phyloP scores from a whole-genome alignment of 2,329 filamentous ascomycete species.

The Gyromitra esculenta region DNA sequence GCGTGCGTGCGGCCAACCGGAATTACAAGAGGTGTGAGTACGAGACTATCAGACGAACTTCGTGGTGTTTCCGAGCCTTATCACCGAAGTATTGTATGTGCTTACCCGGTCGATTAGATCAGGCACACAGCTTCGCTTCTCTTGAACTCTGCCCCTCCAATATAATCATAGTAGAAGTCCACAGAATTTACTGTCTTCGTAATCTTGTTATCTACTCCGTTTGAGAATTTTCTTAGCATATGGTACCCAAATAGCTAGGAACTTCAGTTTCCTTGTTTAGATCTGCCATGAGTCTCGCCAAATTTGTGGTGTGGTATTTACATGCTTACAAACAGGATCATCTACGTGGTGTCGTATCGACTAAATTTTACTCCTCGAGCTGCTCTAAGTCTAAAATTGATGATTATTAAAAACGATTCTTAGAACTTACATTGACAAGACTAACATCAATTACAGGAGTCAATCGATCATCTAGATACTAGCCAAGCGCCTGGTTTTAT shows the following conservation, averaged over 20 bases:
- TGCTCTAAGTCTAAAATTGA: not conserved
- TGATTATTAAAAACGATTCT: not conserved
- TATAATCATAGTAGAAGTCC: not conserved
- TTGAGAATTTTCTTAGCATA: not conserved
- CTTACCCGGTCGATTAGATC: slow-evolving; percentile 26
- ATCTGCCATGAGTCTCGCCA: not conserved
- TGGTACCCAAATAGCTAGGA: not conserved
- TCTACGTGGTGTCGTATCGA: not conserved
- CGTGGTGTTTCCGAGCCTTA: not conserved
- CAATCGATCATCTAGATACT: not conserved
- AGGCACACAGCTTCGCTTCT: not conserved
- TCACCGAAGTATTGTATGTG: not conserved
- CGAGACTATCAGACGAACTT: not conserved
- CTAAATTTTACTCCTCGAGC: not conserved
- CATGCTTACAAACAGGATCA: not conserved
- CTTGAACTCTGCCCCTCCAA: not conserved
- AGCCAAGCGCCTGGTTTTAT: not conserved
- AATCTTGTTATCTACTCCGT: not conserved
- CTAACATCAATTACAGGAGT: not conserved
- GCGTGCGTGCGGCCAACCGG: slow-evolving; percentile 14
- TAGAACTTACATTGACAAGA: no score
- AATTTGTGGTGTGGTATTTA: no score
- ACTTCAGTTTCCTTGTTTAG: not conserved
- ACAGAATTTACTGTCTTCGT: not conserved
- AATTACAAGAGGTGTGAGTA: not conserved